A percentile compares a stretch with the other conserved stretches of the same genome.
Conservation (phyloP, 164 flowering plant genomes). For the Hamamelis virginiana region DNA sequence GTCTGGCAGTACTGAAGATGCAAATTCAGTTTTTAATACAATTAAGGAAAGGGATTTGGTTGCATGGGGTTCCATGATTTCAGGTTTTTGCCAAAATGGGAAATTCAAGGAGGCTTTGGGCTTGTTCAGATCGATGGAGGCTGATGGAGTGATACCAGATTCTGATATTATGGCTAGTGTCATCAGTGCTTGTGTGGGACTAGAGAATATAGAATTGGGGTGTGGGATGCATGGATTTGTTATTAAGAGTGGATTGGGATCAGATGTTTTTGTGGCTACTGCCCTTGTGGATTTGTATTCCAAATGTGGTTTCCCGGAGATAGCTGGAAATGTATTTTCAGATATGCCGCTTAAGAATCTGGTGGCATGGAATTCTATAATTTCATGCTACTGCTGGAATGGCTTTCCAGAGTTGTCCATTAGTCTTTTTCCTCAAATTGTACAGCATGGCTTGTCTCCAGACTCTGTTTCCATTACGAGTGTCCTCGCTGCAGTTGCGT, state of each 20-base stretch:
- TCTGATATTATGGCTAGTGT: conserved; percentile 41
- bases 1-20: conserved; percentile 39
- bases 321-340: conserved; percentile 38
- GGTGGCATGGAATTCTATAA: conserved; percentile 62
- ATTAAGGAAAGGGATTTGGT: conserved; percentile 43
- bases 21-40: conserved; percentile 32
- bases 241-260: conserved; percentile 35
- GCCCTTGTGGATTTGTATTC: conserved; percentile 56
- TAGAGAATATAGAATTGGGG: conserved; percentile 33
- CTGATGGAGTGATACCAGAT: conserved; percentile 40
- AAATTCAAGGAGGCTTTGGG: conserved; percentile 38
- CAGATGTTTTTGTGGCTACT: conserved; percentile 46
- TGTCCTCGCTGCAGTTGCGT: conserved; percentile 47
- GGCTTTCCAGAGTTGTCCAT: conserved; percentile 42
- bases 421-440: conserved; percentile 37
- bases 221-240: conserved; percentile 44
- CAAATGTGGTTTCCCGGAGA: conserved; percentile 36
- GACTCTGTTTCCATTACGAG: conserved; percentile 46
- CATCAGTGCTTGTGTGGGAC: conserved; percentile 36
- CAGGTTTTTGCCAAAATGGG: conserved; percentile 41
- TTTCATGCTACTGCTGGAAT: conserved; percentile 41
- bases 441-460: conserved; percentile 32
- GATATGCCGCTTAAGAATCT: conserved; percentile 40
- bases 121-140: conserved; percentile 30
- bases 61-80: conserved; percentile 58